A percentile compares a stretch with the other conserved stretches of the same genome.
phyloP scores from a whole-genome alignment of 2,329 filamentous ascomycete species.

The Thermomyces lanuginosus region DNA sequence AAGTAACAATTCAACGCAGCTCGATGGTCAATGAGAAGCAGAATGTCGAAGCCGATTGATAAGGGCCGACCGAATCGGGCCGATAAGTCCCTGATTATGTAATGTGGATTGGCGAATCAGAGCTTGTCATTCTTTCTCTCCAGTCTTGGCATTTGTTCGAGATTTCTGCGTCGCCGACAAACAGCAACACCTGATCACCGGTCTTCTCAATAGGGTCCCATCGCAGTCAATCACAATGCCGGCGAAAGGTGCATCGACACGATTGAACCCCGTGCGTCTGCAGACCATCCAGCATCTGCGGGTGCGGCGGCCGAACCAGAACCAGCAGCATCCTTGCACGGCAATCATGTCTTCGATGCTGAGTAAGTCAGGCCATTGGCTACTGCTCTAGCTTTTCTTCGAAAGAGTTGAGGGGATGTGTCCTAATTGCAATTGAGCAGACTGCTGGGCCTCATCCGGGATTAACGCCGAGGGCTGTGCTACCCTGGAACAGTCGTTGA shows the following conservation, averaged over 20 bases:
- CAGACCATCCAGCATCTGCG: conserved; percentile 40
- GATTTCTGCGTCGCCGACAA: no score
- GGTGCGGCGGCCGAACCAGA: conserved; percentile 46
- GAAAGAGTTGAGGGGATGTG: conserved; percentile 2
- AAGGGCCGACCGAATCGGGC: no score
- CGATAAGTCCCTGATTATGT: no score
- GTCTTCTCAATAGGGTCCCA: no score
- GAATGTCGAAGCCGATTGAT: no score
- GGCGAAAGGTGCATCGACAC: conserved; percentile 28
- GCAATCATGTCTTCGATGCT: conserved; percentile 50
- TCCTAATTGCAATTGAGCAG: conserved; percentile 10
- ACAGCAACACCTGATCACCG: no score
- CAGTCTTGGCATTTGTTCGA: no score
- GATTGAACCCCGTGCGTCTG: conserved; percentile 29
- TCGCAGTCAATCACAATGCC: conserved; percentile 21
- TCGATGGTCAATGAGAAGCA: no score
- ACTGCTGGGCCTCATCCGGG: conserved; percentile 33
- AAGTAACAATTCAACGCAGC: no score
- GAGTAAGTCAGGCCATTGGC: no score
- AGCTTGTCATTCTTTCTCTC: no score
- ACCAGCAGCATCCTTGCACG: conserved; percentile 47
- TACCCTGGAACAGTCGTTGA: conserved; percentile 43
- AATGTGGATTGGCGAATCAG: no score
- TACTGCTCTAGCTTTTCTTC: conserved; percentile 10
- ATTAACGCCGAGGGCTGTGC: conserved; percentile 40